Evolutionary conservation across 768 basidiomycete genomes (phyloP).

Genomic region (Suillus americanus): DNA sequence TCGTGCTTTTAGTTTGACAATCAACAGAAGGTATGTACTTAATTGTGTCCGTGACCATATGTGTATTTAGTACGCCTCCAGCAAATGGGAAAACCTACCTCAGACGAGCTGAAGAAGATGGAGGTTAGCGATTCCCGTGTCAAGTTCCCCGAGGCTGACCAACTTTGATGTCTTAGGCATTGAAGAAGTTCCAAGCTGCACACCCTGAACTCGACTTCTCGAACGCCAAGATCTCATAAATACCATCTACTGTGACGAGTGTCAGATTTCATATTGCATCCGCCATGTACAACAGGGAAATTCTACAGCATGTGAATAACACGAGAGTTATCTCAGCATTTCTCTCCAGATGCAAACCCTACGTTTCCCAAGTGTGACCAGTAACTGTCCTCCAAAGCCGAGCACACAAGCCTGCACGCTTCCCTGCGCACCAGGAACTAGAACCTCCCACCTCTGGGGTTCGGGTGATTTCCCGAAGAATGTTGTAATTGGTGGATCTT

Average conservation of each 20-base stretch:
- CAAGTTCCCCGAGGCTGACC: slow-evolving; percentile 1
- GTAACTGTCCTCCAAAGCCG: slow-evolving; percentile 39
- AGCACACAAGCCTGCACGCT: slow-evolving; percentile 42
- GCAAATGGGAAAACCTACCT: slow-evolving; percentile 96
- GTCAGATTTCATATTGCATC: not conserved
- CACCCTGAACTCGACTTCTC: slow-evolving; percentile 97
- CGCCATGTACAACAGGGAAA: not conserved
- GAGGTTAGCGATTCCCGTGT: slow-evolving; percentile 51
- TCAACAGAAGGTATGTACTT: slow-evolving; percentile 38
- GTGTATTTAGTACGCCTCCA: slow-evolving; percentile 29
- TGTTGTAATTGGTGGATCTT: slow-evolving; percentile 3
- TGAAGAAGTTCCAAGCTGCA: slow-evolving; percentile 84
- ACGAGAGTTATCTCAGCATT: slow-evolving; percentile 12
- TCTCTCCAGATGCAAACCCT: slow-evolving; percentile 27
- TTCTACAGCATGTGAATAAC: slow-evolving; percentile 6
- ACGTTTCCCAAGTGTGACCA: slow-evolving; percentile 24
- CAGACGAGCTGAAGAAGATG: slow-evolving; percentile 90
- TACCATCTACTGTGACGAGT: not conserved
- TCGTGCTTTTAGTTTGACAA: slow-evolving; percentile 39
- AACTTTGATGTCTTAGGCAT: slow-evolving; percentile 45
- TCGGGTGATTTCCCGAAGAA: slow-evolving; percentile 18
- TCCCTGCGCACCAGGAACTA: slow-evolving; percentile 14
- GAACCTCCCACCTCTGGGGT: slow-evolving; percentile 21
- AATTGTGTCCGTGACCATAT: not conserved
- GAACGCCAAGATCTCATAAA: slow-evolving; percentile 80